phyloP scores from a whole-genome alignment of 1,139 yeast species.

The Kurtzmaniella quercitrusa region DNA sequence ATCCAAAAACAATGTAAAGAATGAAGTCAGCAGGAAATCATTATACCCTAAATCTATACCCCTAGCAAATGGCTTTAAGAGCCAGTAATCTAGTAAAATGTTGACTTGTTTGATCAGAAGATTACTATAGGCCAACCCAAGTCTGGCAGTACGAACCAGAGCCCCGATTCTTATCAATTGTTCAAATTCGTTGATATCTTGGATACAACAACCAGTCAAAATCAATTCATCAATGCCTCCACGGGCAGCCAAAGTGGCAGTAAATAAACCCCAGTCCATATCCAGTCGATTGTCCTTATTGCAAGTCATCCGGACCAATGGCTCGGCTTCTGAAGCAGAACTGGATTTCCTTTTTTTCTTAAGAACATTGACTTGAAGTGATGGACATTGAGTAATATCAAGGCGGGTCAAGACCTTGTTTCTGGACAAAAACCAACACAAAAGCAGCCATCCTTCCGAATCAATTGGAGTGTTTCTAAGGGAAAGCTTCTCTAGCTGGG shows the following conservation, averaged over 20 bases:
- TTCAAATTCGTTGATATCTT: constrained; percentile 49
- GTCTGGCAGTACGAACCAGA: constrained; percentile 44
- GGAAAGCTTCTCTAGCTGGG: constrained; percentile 61
- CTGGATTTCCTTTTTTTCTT: constrained; percentile 27
- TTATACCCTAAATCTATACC: constrained; percentile 75
- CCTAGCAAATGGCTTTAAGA: constrained; percentile 30
- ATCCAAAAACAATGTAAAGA: constrained; percentile 24
- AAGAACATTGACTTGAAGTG: constrained; percentile 53
- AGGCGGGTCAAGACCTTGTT: constrained; percentile 51
- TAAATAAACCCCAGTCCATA: constrained; percentile 71
- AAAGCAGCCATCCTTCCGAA: constrained; percentile 63
- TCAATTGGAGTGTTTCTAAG: constrained; percentile 69
- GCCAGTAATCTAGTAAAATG: constrained; percentile 42
- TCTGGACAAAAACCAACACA: constrained; percentile 67
- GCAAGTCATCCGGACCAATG: constrained; percentile 51
- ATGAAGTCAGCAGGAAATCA: constrained; percentile 44
- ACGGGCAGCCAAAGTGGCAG: constrained; percentile 63
- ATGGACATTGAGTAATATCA: constrained; percentile 71
- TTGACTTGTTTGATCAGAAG: constrained; percentile 48
- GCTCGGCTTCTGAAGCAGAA: constrained; percentile 22
- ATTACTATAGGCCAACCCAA: constrained; percentile 70
- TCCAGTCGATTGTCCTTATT: constrained; percentile 59
- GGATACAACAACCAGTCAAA: constrained; percentile 68
- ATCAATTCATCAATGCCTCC: constrained; percentile 73
- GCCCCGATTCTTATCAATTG: constrained; percentile 55